Conservation (phyloP, 2,329 filamentous ascomycete genomes). For the Diaporthe humulicola region DNA sequence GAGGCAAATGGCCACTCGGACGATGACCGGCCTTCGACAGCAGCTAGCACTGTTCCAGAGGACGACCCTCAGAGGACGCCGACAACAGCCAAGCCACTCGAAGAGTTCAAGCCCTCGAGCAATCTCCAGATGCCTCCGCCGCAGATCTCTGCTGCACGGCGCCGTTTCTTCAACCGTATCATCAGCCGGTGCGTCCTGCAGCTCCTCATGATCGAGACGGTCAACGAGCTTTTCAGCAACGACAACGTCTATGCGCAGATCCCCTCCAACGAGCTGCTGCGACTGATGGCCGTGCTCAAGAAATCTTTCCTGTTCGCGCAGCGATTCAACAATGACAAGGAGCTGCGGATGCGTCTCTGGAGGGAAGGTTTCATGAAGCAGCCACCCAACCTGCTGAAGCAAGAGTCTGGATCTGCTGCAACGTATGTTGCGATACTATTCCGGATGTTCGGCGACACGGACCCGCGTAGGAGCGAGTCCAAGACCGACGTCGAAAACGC, state of each 20-base stretch:
- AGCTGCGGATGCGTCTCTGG: constrained; percentile 94
- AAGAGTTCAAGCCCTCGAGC: constrained; percentile 87
- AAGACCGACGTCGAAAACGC: constrained; percentile 89
- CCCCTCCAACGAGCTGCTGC: constrained; percentile 87
- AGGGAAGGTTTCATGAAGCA: constrained; percentile 99
- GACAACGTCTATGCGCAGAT: constrained; percentile 95
- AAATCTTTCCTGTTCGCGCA: constrained; percentile 97
- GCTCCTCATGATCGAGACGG: constrained; percentile 98
- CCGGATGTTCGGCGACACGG: constrained; percentile 95
- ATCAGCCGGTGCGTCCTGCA: constrained; percentile 98
- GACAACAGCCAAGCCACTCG: constrained; percentile 62
- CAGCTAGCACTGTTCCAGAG: constrained; percentile 46
- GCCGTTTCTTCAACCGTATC: constrained; percentile 98
- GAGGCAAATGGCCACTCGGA: constrained; percentile 58
- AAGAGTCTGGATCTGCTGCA: constrained; percentile 91
- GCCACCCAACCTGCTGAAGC: constrained; percentile 96
- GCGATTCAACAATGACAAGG: constrained; percentile 97
- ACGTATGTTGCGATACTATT: constrained; percentile 97
- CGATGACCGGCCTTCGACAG: constrained; percentile 44
- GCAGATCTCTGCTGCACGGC: constrained; percentile 90
- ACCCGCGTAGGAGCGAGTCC: constrained; percentile 83
- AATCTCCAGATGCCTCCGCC: constrained; percentile 88
- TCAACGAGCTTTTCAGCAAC: constrained; percentile 98
- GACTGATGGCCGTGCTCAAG: constrained; percentile 94
- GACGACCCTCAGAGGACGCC: constrained; percentile 53